Conservation (phyloP, 2,329 filamentous ascomycete species). For the Paraphoma chrysanthemicola region DNA sequence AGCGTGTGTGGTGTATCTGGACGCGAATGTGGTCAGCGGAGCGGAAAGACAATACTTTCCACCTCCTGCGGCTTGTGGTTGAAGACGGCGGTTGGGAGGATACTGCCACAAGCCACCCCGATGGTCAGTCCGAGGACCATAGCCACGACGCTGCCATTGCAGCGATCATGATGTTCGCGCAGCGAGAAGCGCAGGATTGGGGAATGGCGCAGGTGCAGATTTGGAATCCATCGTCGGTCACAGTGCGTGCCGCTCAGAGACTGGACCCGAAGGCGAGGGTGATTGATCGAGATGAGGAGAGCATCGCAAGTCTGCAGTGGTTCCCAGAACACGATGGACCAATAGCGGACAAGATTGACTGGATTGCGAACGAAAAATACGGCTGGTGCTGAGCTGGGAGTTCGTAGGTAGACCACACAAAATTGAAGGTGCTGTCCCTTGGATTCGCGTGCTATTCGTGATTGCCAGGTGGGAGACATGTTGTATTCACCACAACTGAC, state of each 20-base stretch:
- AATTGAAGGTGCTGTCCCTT: not conserved
- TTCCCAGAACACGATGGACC: slow-evolving; percentile 57
- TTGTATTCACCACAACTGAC: not conserved
- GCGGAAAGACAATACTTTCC: slow-evolving; percentile 69
- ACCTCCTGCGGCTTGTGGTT: slow-evolving; percentile 72
- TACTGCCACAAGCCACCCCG: slow-evolving; percentile 26
- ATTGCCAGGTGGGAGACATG: not conserved
- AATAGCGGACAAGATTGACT: slow-evolving; percentile 64
- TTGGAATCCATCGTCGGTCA: slow-evolving; percentile 77
- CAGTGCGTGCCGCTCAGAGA: slow-evolving; percentile 50
- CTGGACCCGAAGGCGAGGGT: slow-evolving; percentile 60
- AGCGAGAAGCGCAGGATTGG: slow-evolving; percentile 75
- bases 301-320: slow-evolving; percentile 76
- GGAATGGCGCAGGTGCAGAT: slow-evolving; percentile 73
- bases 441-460: not conserved
- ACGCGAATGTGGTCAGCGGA: slow-evolving; percentile 66
- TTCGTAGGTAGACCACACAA: not conserved
- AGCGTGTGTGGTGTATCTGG: slow-evolving; percentile 78
- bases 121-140: slow-evolving; percentile 15
- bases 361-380: slow-evolving; percentile 80
- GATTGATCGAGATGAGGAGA: slow-evolving; percentile 66
- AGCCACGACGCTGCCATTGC: slow-evolving; percentile 56
- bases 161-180: slow-evolving; percentile 71
- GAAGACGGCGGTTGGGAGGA: slow-evolving; percentile 59
- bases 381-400: slow-evolving; percentile 68